phyloP scores from a whole-genome alignment of 2,329 filamentous ascomycete genomes.

The Thelonectria blattea region DNA sequence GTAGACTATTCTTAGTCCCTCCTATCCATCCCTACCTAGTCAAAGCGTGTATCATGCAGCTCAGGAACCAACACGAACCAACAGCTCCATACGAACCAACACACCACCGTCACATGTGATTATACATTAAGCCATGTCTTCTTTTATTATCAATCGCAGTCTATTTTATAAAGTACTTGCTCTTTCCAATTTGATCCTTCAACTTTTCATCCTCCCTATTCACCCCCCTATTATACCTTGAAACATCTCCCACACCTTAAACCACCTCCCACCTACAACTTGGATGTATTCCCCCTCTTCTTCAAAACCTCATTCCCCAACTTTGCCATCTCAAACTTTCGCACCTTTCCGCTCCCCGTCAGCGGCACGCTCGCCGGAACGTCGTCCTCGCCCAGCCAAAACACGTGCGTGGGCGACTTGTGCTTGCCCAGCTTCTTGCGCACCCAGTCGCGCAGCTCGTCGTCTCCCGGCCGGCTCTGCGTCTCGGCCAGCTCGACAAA shows the following conservation, averaged over 20 bases:
- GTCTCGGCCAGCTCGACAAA: slow-evolving; percentile 58
- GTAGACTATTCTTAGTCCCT: neutral
- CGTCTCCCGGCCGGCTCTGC: slow-evolving; percentile 50
- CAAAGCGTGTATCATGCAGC: neutral
- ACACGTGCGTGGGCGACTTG: slow-evolving; percentile 75
- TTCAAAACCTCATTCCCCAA: slow-evolving; percentile 61
- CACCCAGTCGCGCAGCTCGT: slow-evolving; percentile 68
- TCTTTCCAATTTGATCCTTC: neutral
- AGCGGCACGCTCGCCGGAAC: slow-evolving; percentile 63
- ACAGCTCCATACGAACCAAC: too few relatives aligned
- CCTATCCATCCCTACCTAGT: neutral
- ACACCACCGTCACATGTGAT: neutral
- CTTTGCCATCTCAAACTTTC: slow-evolving; percentile 69
- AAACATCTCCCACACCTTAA: too few relatives aligned
- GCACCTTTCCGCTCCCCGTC: slow-evolving; percentile 75
- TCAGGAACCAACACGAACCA: neutral
- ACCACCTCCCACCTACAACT: slow-evolving; percentile 44
- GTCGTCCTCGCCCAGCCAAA: slow-evolving; percentile 72
- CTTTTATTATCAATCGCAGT: neutral
- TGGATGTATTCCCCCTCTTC: slow-evolving; percentile 53
- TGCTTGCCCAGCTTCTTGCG: slow-evolving; percentile 66
- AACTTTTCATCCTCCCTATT: neutral
- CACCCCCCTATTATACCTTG: too few relatives aligned
- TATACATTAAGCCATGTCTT: neutral
- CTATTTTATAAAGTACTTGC: neutral